Base-by-base conservation (phyloP, 2,329 filamentous ascomycete genomes). In the Beauveria sp. region DNA sequence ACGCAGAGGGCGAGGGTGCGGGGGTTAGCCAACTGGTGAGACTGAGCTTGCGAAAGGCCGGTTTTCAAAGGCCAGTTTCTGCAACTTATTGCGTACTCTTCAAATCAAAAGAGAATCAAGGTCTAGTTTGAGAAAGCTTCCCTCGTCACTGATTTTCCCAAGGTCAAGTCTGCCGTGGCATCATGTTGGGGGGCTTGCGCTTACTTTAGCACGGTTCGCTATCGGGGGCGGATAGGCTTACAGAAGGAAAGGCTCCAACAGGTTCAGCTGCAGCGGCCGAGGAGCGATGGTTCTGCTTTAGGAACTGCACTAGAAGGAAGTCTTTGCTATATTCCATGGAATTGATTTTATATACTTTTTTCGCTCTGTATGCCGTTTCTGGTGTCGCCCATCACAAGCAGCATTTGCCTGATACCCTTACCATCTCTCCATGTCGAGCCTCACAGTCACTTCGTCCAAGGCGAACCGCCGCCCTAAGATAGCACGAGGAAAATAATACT, bases 121-220 rank as follows among this genome's bases (percentile, higher is more conserved):
- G 9, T 12, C 9, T 9, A 30, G 3, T 30, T 3, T 3, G 9
- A 10, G 28, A 30, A 30, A 30, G 9, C 28, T 10, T 30, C 28
- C 2, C 16, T 24, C 20, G 34, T 26, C 34, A 43, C n/a, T 54
- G 6, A 20, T 42, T 14, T n/a, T 7, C 10, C 49, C 16, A 20
- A 6, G 28, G 28, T n/a, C 10, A 51, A 10, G 22, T 38, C 12
- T 34, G 34, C 20, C 24, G 20, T 42, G 7, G 5, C 14, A 24
- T 54, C 8, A 38, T 18, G 40, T 22, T 50, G 43, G 18, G n/a
- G 18, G 20, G 5, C 40, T 14, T 56, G 26, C 40, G 53, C 53
- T 56, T 56, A 56, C 53, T 56, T 34, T n/a, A 46, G 53, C 53
- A 55, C 22, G 28, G 50, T n/a, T 42, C 51, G 40, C 51, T 55